These are phyloP conservation scores for Cocos nucifera DNA, from an alignment of 176 grass and related monocot genomes.

Conservation along the genomic window DNA sequence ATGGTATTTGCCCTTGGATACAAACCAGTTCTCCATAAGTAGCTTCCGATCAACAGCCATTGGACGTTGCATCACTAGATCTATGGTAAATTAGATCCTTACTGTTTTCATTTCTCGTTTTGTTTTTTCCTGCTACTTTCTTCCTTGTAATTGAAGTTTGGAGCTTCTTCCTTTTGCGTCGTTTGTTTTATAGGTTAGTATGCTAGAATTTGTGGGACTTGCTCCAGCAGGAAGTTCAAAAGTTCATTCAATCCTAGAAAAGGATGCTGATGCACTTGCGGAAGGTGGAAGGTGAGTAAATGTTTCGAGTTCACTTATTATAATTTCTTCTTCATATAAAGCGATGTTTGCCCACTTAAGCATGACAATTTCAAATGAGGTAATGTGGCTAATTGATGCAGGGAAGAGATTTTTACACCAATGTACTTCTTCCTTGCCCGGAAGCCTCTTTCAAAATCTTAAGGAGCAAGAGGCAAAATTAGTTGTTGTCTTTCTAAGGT, in stretches of 20 bases:
- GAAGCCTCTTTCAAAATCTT: not conserved
- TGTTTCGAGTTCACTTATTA: not conserved
- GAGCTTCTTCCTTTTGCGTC: too few species aligned
- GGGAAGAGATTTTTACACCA: not conserved
- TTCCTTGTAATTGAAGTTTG: too few species aligned
- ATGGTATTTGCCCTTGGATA: not conserved
- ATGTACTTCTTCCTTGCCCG: not conserved
- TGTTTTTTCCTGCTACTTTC: too few species aligned
- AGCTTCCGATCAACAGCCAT: not conserved
- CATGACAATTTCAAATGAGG: not conserved
- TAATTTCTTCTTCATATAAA: not conserved
- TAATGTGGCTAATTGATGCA: not conserved
- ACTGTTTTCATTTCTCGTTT: not conserved
- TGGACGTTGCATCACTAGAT: not conserved
- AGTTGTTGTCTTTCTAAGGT: too few species aligned
- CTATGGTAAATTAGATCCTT: not conserved
- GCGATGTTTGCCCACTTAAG: not conserved
- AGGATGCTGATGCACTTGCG: not conserved
- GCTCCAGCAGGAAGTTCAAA: not conserved
- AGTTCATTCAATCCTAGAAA: not conserved
- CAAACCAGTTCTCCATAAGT: not conserved
- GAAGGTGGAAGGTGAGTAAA: constrained; percentile 1
- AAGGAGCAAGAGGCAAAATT: too few species aligned
- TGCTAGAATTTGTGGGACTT: not conserved
- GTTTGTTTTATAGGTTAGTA: not conserved